Percentiles rank a stretch among this genome's conserved stretches.
Evolutionary conservation across 2,329 filamentous ascomycete genomes (phyloP).

Genomic region (Calcarisporium arbuscula): DNA sequence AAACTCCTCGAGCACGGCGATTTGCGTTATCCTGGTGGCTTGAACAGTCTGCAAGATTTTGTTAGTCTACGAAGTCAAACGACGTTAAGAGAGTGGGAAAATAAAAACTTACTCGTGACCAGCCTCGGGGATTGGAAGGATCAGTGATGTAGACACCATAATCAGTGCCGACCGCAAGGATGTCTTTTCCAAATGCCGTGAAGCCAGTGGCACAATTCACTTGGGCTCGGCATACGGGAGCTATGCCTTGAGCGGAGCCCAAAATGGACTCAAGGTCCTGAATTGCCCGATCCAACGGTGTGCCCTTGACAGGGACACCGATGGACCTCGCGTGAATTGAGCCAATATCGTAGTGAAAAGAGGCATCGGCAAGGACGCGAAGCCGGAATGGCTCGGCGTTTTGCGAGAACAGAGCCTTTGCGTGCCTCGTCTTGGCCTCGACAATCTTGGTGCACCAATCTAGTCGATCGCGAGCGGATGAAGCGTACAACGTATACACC

Average conservation of each 20-base stretch:
- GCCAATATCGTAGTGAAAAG: constrained; percentile 72
- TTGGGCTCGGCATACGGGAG: constrained; percentile 72
- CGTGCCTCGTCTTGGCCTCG: constrained; percentile 90
- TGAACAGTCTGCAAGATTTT: constrained; percentile 58
- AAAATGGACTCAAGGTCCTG: constrained; percentile 78
- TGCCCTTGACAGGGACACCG: constrained; percentile 76
- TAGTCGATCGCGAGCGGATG: constrained; percentile 63
- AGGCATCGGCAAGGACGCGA: constrained; percentile 84
- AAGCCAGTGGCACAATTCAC: constrained; percentile 95
- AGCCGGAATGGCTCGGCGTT: constrained; percentile 94
- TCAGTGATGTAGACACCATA: constrained; percentile 89
- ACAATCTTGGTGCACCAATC: constrained; percentile 95
- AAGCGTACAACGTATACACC: constrained; percentile 84
- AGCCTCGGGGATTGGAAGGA: constrained; percentile 81
- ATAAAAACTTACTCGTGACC: constrained; percentile 64
- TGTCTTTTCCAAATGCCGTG: constrained; percentile 71
- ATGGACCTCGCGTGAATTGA: constrained; percentile 53
- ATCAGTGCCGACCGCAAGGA: constrained; percentile 93
- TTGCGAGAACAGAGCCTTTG: constrained; percentile 79
- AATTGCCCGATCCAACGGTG: constrained; percentile 86
- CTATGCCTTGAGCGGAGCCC: constrained; percentile 62
- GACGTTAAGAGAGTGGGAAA: not conserved
- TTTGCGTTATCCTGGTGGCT: constrained; percentile 74
- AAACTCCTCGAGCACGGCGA: constrained; percentile 93
- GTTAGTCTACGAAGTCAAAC: not conserved